phyloP scores from a whole-genome alignment of 1,139 yeast species.

The Cylindricascospora bacillispora region DNA sequence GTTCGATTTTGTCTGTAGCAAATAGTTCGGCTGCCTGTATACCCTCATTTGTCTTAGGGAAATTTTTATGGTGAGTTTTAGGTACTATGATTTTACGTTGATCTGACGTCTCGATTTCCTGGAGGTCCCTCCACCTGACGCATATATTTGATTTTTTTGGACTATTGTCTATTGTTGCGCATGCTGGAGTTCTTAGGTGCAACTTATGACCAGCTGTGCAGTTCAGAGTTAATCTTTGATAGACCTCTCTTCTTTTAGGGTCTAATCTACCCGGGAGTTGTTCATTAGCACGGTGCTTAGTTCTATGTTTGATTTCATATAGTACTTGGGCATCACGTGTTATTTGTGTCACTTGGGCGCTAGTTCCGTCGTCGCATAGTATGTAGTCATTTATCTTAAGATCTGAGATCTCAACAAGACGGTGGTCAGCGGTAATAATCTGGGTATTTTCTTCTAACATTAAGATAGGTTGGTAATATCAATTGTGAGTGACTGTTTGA shows the following conservation, averaged over 20 bases:
- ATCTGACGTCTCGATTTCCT: slow-evolving; percentile 11
- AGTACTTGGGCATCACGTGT: slow-evolving; percentile 32
- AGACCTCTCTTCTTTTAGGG: slow-evolving; percentile 10
- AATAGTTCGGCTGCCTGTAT: slow-evolving; percentile 9
- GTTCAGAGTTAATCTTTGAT: slow-evolving; percentile 21
- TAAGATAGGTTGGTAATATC: too few species aligned
- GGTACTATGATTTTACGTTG: slow-evolving; percentile 14
- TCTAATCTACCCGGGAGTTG: slow-evolving; percentile 11
- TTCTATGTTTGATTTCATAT: slow-evolving; percentile 26
- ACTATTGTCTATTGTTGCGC: slow-evolving; percentile 13
- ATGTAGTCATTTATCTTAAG: slow-evolving; percentile 28
- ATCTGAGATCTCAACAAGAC: slow-evolving; percentile 24
- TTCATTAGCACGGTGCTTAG: slow-evolving; percentile 17
- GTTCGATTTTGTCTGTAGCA: slow-evolving; percentile 7
- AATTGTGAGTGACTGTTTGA: too few species aligned
- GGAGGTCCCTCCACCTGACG: slow-evolving; percentile 13
- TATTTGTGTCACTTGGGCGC: slow-evolving; percentile 28
- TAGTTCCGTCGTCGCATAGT: slow-evolving; percentile 32
- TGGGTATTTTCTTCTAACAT: slow-evolving; percentile 27
- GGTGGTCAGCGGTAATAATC: slow-evolving; percentile 32
- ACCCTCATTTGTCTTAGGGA: slow-evolving; percentile 16
- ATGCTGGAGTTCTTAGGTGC: slow-evolving; percentile 22
- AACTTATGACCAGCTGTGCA: slow-evolving; percentile 29
- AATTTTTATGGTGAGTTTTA: slow-evolving; percentile 14
- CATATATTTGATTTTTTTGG: slow-evolving; percentile 9